Evolutionary conservation across 164 flowering plant species (phyloP).

Genomic region (Vitis cinerea): DNA sequence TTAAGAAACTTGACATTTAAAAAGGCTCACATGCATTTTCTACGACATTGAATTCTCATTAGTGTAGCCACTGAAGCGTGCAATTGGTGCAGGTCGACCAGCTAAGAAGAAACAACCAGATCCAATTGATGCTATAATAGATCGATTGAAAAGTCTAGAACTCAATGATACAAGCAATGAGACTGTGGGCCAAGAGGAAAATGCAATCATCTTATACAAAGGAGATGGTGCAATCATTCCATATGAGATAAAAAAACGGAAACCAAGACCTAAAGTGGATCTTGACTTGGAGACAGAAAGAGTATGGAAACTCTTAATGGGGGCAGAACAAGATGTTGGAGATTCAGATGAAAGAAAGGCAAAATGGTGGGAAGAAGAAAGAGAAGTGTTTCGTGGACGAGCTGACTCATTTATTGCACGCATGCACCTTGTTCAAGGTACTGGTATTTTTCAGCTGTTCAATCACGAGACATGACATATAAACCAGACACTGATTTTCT

Average conservation of each 20-base stretch:
- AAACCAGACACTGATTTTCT: background rate
- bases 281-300: slow-evolving; percentile 66
- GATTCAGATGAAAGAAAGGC: slow-evolving; percentile 41
- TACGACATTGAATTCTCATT: background rate
- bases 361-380: slow-evolving; percentile 54
- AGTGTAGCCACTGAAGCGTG: background rate
- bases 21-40: background rate
- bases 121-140: slow-evolving; percentile 33
- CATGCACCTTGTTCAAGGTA: slow-evolving; percentile 60
- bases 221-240: slow-evolving; percentile 49
- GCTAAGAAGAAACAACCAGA: background rate
- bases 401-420: slow-evolving; percentile 50
- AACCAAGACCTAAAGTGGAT: slow-evolving; percentile 65
- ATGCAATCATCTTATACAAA: slow-evolving; percentile 57
- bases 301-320: slow-evolving; percentile 71
- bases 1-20: background rate
- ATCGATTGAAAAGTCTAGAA: slow-evolving; percentile 16
- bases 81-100: slow-evolving; percentile 24
- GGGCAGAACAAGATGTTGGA: slow-evolving; percentile 43
- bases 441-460: background rate
- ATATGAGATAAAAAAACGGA: slow-evolving; percentile 46
- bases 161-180: slow-evolving; percentile 16
- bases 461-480: too few relatives aligned
- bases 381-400: slow-evolving; percentile 41
- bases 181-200: slow-evolving; percentile 14